A percentile compares a stretch with the other conserved stretches of the same genome.
These are phyloP conservation scores for Zopfochytrium polystomum DNA, from an alignment of 371 early-diverging fungal species.

Conservation along the genomic window DNA sequence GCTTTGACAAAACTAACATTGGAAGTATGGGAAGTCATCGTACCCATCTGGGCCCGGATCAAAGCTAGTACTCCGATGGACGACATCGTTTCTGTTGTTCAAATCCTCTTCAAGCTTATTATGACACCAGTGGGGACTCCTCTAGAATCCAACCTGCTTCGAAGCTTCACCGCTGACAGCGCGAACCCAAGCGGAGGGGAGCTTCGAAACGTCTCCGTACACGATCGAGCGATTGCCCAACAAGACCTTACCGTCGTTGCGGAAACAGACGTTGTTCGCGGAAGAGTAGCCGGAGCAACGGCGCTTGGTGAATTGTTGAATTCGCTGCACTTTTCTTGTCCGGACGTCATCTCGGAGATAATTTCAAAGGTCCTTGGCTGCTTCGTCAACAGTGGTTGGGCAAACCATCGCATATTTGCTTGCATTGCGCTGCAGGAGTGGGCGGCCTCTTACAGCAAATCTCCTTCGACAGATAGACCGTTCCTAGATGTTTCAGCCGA, in stretches of 20 bases:
- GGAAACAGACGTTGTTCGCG: slow-evolving; percentile 71
- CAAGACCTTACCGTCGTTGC: slow-evolving; percentile 86
- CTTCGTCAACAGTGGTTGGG: slow-evolving; percentile 65
- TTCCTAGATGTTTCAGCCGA: not conserved
- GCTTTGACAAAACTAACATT: slow-evolving; percentile 66
- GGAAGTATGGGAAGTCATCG: slow-evolving; percentile 68
- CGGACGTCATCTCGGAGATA: slow-evolving; percentile 15
- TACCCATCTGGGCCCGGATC: no score
- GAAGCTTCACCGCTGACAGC: slow-evolving; percentile 26
- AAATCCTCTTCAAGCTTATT: slow-evolving; percentile 28
- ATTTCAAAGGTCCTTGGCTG: not conserved
- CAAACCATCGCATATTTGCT: slow-evolving; percentile 74
- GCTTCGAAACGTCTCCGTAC: slow-evolving; percentile 45
- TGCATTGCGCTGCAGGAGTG: slow-evolving; percentile 82
- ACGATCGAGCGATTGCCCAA: slow-evolving; percentile 86
- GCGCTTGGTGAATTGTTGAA: slow-evolving; percentile 76
- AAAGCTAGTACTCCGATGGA: no score
- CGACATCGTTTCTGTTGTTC: slow-evolving; percentile 14
- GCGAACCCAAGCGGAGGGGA: slow-evolving; percentile 23
- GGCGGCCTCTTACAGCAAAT: slow-evolving; percentile 42
- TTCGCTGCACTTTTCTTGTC: no score
- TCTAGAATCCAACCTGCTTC: slow-evolving; percentile 66
- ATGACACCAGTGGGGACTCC: slow-evolving; percentile 64
- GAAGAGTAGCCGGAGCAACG: slow-evolving; percentile 72
- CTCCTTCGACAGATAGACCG: not conserved